Percentiles rank a stretch among this genome's conserved stretches.
Conservation (phyloP, 306 rosid genomes). For the Macrotyloma uniflorum region DNA sequence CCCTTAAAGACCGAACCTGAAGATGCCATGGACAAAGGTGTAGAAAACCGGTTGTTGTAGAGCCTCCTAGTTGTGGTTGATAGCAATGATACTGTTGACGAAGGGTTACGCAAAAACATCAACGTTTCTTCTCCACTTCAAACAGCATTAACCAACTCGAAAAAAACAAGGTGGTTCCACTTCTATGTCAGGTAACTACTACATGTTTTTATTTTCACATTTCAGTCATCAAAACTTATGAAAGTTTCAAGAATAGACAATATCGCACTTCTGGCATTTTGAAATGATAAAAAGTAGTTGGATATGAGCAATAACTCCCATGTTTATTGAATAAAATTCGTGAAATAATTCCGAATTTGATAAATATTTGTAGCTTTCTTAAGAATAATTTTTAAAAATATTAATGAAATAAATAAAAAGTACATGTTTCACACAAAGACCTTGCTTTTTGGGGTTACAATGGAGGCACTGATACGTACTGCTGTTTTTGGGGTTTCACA, state of each 20-base stretch:
- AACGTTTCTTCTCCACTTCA: conserved; percentile 5
- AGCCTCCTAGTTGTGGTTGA: conserved; percentile 13
- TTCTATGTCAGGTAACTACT: neutral
- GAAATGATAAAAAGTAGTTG: no score
- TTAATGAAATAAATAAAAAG: no score
- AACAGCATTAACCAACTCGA: neutral
- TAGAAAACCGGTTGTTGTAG: conserved; percentile 28
- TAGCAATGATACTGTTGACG: conserved; percentile 11
- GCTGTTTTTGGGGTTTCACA: no score
- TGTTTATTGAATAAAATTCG: no score
- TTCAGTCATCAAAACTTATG: neutral
- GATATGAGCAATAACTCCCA: no score
- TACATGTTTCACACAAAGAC: no score
- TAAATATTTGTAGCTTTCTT: no score
- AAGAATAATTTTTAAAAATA: no score
- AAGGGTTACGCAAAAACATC: conserved; percentile 43
- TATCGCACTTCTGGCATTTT: no score
- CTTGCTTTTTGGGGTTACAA: no score
- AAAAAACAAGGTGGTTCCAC: neutral
- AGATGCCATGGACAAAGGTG: conserved; percentile 33
- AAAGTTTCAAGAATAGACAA: neutral
- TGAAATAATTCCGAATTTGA: no score
- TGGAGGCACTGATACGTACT: no score
- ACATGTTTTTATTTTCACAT: neutral
- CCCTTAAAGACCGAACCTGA: conserved; percentile 46